Conservation (phyloP, 2,329 filamentous ascomycete genomes). For the Cadophora malorum region DNA sequence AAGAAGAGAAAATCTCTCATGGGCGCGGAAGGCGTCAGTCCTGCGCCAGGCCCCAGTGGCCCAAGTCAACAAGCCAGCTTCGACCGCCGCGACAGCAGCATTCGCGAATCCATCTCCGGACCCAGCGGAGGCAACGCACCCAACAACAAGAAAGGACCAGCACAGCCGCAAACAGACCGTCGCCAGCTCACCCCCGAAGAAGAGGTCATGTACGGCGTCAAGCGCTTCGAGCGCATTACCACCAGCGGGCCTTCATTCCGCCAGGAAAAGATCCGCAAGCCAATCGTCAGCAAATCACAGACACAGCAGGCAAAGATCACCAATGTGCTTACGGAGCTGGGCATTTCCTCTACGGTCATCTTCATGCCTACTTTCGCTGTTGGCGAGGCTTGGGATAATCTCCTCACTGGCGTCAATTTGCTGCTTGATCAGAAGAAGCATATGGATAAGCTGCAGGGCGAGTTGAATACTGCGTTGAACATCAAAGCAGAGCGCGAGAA, state of each 20-base stretch:
- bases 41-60: slow-evolving; percentile 46
- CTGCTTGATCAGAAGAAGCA: slow-evolving; percentile 78
- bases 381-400: slow-evolving; percentile 72
- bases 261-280: slow-evolving; percentile 80
- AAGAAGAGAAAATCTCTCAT: slow-evolving; percentile 84
- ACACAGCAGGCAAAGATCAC: slow-evolving; percentile 78
- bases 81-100: slow-evolving; percentile 47
- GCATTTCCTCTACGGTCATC: slow-evolving; percentile 68
- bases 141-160: slow-evolving; percentile 45
- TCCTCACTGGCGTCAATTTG: slow-evolving; percentile 70
- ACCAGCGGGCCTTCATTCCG: slow-evolving; percentile 85
- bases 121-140: slow-evolving; percentile 42
- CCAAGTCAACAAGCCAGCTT: slow-evolving; percentile 45
- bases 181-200: slow-evolving; percentile 77
- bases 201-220: slow-evolving; percentile 81
- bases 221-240: slow-evolving; percentile 82
- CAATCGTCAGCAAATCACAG: slow-evolving; percentile 77
- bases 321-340: slow-evolving; percentile 73
- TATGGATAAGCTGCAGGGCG: slow-evolving; percentile 76
- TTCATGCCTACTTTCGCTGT: slow-evolving; percentile 78
- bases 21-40: slow-evolving; percentile 62
- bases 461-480: slow-evolving; percentile 66
- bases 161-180: slow-evolving; percentile 56
- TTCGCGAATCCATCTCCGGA: slow-evolving; percentile 42
- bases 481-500: slow-evolving; percentile 55